Conservation (phyloP, 2,329 filamentous ascomycete genomes). For the Ophiostoma sp. region DNA sequence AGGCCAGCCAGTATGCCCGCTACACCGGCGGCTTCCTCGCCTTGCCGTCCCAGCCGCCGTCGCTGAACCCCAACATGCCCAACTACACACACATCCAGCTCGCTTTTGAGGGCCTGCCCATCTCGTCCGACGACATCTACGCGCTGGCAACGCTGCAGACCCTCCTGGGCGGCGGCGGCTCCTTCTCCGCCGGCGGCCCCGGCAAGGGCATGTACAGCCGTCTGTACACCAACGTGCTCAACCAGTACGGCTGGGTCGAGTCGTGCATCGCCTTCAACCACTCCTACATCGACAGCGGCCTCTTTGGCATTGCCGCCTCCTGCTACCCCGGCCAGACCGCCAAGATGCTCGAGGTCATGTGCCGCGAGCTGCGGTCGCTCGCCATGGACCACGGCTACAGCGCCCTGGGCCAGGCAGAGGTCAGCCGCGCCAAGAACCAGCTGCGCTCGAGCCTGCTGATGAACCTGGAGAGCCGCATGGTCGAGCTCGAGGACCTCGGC, state of each 20-base stretch:
- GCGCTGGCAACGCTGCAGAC: constrained; percentile 92
- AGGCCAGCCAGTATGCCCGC: constrained; percentile 61
- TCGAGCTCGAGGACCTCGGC: constrained; percentile 92
- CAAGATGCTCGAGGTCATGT: constrained; percentile 92
- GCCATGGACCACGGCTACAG: constrained; percentile 70
- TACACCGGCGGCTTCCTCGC: constrained; percentile 94
- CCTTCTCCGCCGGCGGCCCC: constrained; percentile 91
- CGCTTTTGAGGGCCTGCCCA: constrained; percentile 89
- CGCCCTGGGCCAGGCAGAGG: constrained; percentile 68
- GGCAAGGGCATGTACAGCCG: constrained; percentile 99
- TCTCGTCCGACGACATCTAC: constrained; percentile 88
- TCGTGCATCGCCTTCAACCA: constrained; percentile 95
- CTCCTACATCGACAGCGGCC: constrained; percentile 88
- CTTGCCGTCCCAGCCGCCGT: constrained; percentile 72
- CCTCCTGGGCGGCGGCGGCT: constrained; percentile 89
- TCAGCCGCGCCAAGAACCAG: constrained; percentile 94
- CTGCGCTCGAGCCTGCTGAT: constrained; percentile 83
- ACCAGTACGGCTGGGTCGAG: constrained; percentile 97
- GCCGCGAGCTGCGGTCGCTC: constrained; percentile 75
- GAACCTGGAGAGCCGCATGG: constrained; percentile 96
- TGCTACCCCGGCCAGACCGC: constrained; percentile 74
- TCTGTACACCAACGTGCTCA: constrained; percentile 94
- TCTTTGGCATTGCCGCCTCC: constrained; percentile 87
- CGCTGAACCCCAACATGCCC: constrained; percentile 69
- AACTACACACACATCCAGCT: constrained; percentile 89